Evolutionary conservation across 2,329 filamentous ascomycete species (phyloP), one percentile per base, ranked within the genome.

Genomic region (Penicillium sclerotigenum): DNA sequence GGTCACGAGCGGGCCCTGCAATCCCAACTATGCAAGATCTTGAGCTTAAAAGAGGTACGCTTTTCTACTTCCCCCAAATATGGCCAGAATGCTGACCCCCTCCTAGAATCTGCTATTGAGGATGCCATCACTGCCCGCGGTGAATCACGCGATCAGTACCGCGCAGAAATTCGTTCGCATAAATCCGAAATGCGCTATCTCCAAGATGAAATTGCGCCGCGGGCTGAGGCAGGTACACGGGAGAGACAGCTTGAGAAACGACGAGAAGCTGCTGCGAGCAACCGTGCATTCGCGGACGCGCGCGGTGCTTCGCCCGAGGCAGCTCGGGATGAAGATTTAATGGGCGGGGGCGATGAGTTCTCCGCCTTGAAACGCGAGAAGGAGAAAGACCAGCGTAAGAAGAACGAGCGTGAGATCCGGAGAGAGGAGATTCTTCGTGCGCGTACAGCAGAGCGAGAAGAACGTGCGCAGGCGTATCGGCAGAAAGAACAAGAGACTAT

Each of bases 191-290:
- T 72, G 14, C 69, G 68, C 41, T 63, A 70, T 10, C 57, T 75
- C 34, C 61, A 75, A 65, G 90, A 97, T 14, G 92, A 97, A 61
- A 77, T 97, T 0, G 84, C 81, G 0, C 92, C 93, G 0, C 89
- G 90, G 11, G 90, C 93, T 0, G 91, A 94, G 58, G 78, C 91
- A 0, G 91, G 92, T 0, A 89, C 89, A 1, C 86, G 87, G 43
- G 93, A 96, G 75, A 86, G 93, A 11, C 84, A 86, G 67, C 80
- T 97, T 1, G 93, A 99, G 77, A 97, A 97, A 81, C 87, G 87
- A 61, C 83, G 82, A 33, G 88, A 89, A 59, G 79, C 83, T 5
- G 88, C 88, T 29, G 86, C 87, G 7, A 85, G 87, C 62, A 87
- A 95, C 78, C 83, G 85, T 26, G 82, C 83, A 11, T 96, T 96